Evolutionary conservation across 371 early-diverging fungal species (phyloP).

Genomic region (Mucor mucedo): DNA sequence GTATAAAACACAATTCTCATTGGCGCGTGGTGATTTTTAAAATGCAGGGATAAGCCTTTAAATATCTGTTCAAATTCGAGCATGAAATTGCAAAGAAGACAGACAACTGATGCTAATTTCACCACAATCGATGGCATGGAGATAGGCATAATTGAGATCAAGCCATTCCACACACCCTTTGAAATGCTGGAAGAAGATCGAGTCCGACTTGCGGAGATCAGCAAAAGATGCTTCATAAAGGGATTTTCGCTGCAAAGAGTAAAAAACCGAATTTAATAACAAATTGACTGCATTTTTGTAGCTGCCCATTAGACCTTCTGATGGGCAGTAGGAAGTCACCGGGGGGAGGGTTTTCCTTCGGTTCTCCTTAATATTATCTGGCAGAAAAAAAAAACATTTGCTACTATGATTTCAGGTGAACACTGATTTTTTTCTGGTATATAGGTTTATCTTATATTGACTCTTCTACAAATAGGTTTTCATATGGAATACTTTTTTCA

Average conservation of each 20-base stretch:
- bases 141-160: constrained; percentile 25
- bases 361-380: too few species aligned
- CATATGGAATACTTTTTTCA: too few species aligned
- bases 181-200: constrained; percentile 23
- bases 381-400: too few species aligned
- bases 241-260: constrained; percentile 23
- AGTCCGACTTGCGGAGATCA: constrained; percentile 25
- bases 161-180: constrained; percentile 18
- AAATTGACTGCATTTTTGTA: too few species aligned
- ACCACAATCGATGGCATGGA: constrained; percentile 18
- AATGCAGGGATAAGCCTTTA: constrained; percentile 25
- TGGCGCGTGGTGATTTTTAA: constrained; percentile 8
- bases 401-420: too few species aligned
- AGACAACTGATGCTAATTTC: constrained; percentile 24
- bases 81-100: constrained; percentile 26
- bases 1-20: constrained; percentile 23
- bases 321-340: too few species aligned
- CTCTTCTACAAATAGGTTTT: too few species aligned
- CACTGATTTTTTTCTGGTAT: too few species aligned
- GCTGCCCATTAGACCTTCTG: too few species aligned
- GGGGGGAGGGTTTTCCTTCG: too few species aligned
- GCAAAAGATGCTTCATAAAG: constrained; percentile 28
- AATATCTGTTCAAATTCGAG: constrained; percentile 19
- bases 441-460: too few species aligned
- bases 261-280: not conserved